Base-by-base conservation (phyloP, 1,284 basidiomycete species). In the Cryptococcus sp. region DNA sequence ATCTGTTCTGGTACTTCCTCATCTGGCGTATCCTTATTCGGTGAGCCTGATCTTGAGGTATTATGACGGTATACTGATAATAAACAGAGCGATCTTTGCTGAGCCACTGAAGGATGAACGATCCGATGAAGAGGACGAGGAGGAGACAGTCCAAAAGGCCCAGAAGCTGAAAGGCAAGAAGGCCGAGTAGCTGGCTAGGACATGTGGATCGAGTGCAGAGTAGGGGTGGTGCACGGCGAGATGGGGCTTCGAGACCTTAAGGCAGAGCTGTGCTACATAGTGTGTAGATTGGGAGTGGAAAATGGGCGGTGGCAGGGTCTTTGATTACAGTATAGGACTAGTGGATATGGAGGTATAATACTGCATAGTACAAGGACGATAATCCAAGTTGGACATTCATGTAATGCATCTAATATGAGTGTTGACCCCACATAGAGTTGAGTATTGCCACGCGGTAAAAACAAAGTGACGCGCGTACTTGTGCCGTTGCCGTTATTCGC, bases 1-100 rank as follows among this genome's bases (percentile, higher is more conserved):
- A 96, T 71, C 62, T 94, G 23, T 95, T 95, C 79, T 95, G 91
- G 91, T 93, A 90, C 72, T 84, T 81, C 74, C 79, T 90, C 46
- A 90, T 94, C 68, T 77, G 83, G 73, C 84, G 89, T 52, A 86
- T 95, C 57, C 70, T 81, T 13, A 68, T 74, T 50, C 78, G 83
- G 83, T 84, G 62, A 50, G 80, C 70, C 5, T 46, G 31, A 31
- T n/a, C 11, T 32, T 15, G 44, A 7, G n/a, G 33, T 10, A 33
- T 30, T 33, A 34, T 30, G 6, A 33, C 30, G 33, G 31, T 1
- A 42, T 49, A n/a, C 45, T 48, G 52, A 54, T 23, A 30, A 4
- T 38, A 13, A 37, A 3, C 58, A 76, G 73, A n/a, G 71, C 76
- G 6, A 50, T 77, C 31, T 69, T 76, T 54, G 56, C 49, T 34